phyloP scores from a whole-genome alignment of 768 basidiomycete species.

The Calvatia gigantea region DNA sequence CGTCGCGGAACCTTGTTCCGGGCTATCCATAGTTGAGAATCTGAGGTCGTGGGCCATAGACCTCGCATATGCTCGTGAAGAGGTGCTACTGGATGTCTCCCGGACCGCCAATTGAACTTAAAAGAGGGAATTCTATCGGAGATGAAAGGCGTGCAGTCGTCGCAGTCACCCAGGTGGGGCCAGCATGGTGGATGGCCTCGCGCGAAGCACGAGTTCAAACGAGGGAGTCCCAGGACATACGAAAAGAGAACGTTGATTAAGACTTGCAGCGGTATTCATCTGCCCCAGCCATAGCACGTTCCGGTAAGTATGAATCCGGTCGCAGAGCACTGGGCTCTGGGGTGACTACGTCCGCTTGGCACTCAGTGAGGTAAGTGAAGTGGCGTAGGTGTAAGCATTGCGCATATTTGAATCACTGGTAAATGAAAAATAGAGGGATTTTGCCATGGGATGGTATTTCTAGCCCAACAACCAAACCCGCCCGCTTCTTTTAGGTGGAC shows the following conservation, averaged over 20 bases:
- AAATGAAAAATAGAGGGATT: not conserved
- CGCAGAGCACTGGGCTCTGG: no score
- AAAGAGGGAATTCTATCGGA: constrained; percentile 4
- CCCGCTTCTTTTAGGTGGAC: not conserved
- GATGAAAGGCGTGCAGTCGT: constrained; percentile 9
- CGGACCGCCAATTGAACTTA: not conserved
- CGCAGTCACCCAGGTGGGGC: constrained; percentile 8
- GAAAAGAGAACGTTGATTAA: not conserved
- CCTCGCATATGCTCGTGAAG: not conserved
- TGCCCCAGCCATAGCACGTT: not conserved
- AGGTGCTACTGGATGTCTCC: not conserved
- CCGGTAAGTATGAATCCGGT: not conserved
- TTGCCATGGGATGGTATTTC: not conserved
- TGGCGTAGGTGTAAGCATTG: not conserved
- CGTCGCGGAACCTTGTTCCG: not conserved
- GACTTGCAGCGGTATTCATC: not conserved
- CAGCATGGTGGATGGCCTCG: constrained; percentile 8
- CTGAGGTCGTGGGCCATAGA: not conserved
- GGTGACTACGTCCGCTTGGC: not conserved
- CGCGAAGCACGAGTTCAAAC: not conserved
- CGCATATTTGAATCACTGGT: not conserved
- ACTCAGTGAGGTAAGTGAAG: not conserved
- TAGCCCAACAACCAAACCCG: not conserved
- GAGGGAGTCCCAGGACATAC: not conserved
- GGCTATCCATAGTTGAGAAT: not conserved